These are phyloP conservation scores for Cyphellophora attinorum DNA, from an alignment of 2,329 filamentous ascomycete genomes.

Conservation along the genomic window DNA sequence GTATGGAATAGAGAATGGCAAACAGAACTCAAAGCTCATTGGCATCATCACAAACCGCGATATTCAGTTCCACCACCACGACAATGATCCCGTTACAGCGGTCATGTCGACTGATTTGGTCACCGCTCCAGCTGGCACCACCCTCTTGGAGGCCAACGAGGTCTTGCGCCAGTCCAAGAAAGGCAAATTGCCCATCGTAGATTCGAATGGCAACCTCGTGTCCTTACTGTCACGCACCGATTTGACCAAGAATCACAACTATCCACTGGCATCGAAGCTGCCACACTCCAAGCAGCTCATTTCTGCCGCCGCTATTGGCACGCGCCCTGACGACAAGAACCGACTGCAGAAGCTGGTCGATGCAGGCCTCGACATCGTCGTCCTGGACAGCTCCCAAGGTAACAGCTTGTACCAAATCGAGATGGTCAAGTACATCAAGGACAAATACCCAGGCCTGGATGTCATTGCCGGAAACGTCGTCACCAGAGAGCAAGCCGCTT, in stretches of 20 bases:
- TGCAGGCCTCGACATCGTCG: conserved; percentile 86
- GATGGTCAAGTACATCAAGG: conserved; percentile 95
- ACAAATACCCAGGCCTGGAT: conserved; percentile 73
- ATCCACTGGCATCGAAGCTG: conserved; percentile 90
- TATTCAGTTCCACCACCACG: conserved; percentile 85
- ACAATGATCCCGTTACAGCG: conserved; percentile 62
- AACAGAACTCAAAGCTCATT: conserved; percentile 87
- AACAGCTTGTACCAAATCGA: conserved; percentile 98
- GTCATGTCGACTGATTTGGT: conserved; percentile 96
- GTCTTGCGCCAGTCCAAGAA: conserved; percentile 95
- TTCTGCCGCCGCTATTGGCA: conserved; percentile 89
- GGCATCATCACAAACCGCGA: conserved; percentile 97
- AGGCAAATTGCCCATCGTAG: conserved; percentile 91
- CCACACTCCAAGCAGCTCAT: conserved; percentile 96
- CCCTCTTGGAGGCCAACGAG: conserved; percentile 78
- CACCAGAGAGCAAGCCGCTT: conserved; percentile 89
- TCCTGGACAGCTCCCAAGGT: conserved; percentile 93
- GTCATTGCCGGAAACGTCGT: conserved; percentile 99
- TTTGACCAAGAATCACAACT: conserved; percentile 97
- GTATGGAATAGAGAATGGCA: conserved; percentile 63
- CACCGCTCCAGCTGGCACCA: conserved; percentile 75
- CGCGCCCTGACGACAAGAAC: conserved; percentile 81
- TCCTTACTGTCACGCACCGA: conserved; percentile 92
- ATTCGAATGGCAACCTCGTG: conserved; percentile 72
- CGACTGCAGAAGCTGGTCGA: conserved; percentile 83